Base-by-base conservation (phyloP, 1,139 yeast species). In the Magnusiomyces magnusii region DNA sequence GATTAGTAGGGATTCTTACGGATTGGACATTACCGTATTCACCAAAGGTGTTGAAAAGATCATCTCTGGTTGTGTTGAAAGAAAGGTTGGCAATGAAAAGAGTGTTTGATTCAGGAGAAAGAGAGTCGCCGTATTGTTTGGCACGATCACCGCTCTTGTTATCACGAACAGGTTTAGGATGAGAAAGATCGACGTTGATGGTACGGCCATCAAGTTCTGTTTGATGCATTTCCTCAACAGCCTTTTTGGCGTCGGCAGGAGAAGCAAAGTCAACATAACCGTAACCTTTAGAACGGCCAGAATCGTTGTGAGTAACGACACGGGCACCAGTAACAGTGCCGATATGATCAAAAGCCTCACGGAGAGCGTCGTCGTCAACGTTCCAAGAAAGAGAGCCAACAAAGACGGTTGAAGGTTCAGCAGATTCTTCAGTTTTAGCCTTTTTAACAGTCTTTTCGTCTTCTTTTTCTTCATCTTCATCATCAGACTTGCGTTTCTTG, bases 381-480 rank as follows among this genome's bases (percentile, higher is more conserved):
- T 86, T 88, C 98, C 98, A 93, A 41, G 99, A 91, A 70, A 93
- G 84, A 79, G 98, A 86, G 70, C 99, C 99, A 65, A 91, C 98
- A 71, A 93, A 93, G 67, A 93, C 77, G 64, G 98, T 93, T 62
- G 93, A 89, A 69, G 92, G 87, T 75, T 87, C 88, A 39, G 68
- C 61, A 7, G 62, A 65, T 34, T 51, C 57, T 19, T 58, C 73
- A 24, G 47, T 25, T 49, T 52, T 41, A 19, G 47, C 34, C 72
- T 76, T 77, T 56, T 65, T 63, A 47, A 66, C 63, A 42, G 64
- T 64, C 9, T 25, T 27, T 39, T 63, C 60, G n/a, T 67, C 70
- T 50, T 72, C 61, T 7, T 10, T 15, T 10, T n/a, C 36, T 9
- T 31, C 36, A 31, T 31, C 36, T 31, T n/a, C 36, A 13, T 60